Conservation (phyloP, 371 early-diverging fungal genomes). For the Haplosporangium sp. region DNA sequence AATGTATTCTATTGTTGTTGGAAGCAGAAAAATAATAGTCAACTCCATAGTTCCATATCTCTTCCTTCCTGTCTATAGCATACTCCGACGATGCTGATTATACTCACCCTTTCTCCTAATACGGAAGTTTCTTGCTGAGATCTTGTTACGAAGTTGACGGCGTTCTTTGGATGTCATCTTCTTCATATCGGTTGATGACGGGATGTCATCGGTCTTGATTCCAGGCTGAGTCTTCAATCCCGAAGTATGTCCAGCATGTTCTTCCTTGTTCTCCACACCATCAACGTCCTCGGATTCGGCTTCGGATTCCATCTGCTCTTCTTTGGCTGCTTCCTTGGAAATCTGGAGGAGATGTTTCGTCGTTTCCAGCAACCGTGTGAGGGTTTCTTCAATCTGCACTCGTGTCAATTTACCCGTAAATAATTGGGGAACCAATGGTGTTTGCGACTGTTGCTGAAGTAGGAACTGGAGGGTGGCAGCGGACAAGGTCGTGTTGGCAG, state of each 20-base stretch:
- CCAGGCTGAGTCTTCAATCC: slow-evolving; percentile 50
- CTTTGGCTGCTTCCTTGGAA: slow-evolving; percentile 8
- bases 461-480: slow-evolving; percentile 49
- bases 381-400: slow-evolving; percentile 44
- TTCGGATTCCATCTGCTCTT: slow-evolving; percentile 16
- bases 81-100: not conserved
- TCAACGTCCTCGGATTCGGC: slow-evolving; percentile 15
- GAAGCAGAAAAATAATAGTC: not conserved
- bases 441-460: slow-evolving; percentile 43
- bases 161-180: slow-evolving; percentile 85
- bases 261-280: slow-evolving; percentile 2
- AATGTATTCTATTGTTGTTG: slow-evolving; percentile 73
- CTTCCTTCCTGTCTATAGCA: too few relatives aligned
- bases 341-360: slow-evolving; percentile 36
- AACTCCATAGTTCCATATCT: not conserved
- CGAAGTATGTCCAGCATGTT: slow-evolving; percentile 13
- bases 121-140: slow-evolving; percentile 90
- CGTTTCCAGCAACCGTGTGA: slow-evolving; percentile 40
- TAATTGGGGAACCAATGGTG: slow-evolving; percentile 44
- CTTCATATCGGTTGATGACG: slow-evolving; percentile 31
- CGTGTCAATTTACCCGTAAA: slow-evolving; percentile 48
- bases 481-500: slow-evolving; percentile 37
- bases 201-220: slow-evolving; percentile 52
- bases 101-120: slow-evolving; percentile 84
- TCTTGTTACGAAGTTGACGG: slow-evolving; percentile 89